Evolutionary conservation across 2,329 filamentous ascomycete genomes (phyloP).

Genomic region (Neofusicoccum sp.): DNA sequence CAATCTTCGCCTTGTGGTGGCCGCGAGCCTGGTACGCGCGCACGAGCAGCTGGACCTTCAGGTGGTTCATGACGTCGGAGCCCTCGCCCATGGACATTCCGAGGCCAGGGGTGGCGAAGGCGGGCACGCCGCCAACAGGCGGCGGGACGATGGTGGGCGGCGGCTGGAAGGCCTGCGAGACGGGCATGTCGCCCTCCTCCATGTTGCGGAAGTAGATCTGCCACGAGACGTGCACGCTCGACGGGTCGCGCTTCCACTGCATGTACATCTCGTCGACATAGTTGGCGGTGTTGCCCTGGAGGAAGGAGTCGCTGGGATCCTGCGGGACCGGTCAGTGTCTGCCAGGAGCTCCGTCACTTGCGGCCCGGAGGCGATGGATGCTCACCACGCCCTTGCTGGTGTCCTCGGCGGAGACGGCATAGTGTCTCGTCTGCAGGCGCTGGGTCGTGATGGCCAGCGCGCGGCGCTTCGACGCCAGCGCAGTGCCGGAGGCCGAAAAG

Average conservation of each 20-base stretch:
- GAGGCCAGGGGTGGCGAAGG: constrained; percentile 67
- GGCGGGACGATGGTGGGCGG: constrained; percentile 87
- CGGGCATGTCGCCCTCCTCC: constrained; percentile 96
- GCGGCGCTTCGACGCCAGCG: constrained; percentile 48
- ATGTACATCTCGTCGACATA: constrained; percentile 99
- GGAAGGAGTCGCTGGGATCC: constrained; percentile 93
- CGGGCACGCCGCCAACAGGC: constrained; percentile 71
- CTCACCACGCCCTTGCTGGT: constrained; percentile 61
- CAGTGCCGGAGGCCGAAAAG: constrained; percentile 44
- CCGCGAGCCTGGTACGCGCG: constrained; percentile 97
- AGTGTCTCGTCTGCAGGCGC: constrained; percentile 50
- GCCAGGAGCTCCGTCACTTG: background rate
- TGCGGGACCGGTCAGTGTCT: constrained; percentile 36
- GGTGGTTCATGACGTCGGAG: constrained; percentile 86
- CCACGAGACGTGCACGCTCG: constrained; percentile 96
- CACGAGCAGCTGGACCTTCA: constrained; percentile 96
- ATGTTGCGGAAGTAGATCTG: constrained; percentile 99
- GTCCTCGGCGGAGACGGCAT: constrained; percentile 60
- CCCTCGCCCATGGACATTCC: constrained; percentile 65
- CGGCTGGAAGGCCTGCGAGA: constrained; percentile 93
- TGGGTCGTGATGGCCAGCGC: constrained; percentile 46
- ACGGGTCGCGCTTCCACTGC: constrained; percentile 91
- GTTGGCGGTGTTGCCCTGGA: constrained; percentile 94
- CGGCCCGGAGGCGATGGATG: constrained; percentile 23
- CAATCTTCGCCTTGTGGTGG: constrained; percentile 97